Percentiles rank a stretch among this genome's conserved stretches.
These are phyloP conservation scores for Nicotiana noctiflora DNA, from an alignment of 257 asterid genomes.

Conservation along the genomic window DNA sequence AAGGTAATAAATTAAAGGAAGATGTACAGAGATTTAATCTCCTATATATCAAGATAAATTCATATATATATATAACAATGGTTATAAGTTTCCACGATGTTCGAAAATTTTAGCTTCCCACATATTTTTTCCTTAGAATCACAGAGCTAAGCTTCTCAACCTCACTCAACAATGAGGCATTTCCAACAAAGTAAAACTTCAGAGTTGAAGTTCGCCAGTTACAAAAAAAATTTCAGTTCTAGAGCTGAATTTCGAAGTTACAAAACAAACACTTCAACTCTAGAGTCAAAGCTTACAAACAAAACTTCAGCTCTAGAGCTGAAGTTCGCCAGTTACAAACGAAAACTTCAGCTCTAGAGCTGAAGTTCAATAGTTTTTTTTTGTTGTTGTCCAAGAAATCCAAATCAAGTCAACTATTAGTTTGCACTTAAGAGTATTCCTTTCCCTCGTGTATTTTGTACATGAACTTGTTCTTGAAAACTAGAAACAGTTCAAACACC, in stretches of 20 bases:
- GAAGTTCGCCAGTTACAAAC: too few relatives aligned
- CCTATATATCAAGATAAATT: neutral
- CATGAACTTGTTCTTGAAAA: slow-evolving; percentile 8
- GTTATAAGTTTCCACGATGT: neutral
- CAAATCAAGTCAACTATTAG: neutral
- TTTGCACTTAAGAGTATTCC: neutral
- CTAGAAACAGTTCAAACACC: neutral
- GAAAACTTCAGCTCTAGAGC: too few relatives aligned
- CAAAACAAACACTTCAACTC: too few relatives aligned
- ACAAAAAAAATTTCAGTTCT: too few relatives aligned
- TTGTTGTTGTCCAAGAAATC: neutral
- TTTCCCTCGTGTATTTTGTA: slow-evolving; percentile 1
- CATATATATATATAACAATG: neutral
- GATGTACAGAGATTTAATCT: neutral
- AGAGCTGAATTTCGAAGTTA: too few relatives aligned
- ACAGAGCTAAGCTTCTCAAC: slow-evolving; percentile 48
- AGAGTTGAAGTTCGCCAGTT: too few relatives aligned
- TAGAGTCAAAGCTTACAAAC: too few relatives aligned
- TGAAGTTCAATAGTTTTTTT: too few relatives aligned
- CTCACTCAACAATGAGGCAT: slow-evolving; percentile 26
- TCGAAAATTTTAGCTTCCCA: neutral
- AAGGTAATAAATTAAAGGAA: neutral
- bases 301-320: too few relatives aligned
- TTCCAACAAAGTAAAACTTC: neutral
- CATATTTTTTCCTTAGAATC: slow-evolving; percentile 7